A percentile compares a stretch with the other conserved stretches of the same genome.
These are phyloP conservation scores for Fagopyrum homotropicum DNA, from an alignment of 148 eudicot species.

Conservation along the genomic window DNA sequence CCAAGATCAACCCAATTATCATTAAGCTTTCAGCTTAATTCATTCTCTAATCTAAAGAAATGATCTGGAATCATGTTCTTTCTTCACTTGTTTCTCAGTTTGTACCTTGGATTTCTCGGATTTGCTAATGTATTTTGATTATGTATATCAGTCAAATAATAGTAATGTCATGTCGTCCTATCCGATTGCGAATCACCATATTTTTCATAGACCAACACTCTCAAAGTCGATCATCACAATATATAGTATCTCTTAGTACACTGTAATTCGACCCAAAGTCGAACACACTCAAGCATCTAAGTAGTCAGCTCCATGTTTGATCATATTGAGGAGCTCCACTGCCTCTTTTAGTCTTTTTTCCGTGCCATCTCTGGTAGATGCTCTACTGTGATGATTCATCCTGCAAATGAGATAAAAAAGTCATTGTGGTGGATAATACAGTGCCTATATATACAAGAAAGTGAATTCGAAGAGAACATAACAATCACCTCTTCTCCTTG, in stretches of 20 bases:
- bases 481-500: constrained; percentile 55
- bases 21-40: too few relatives aligned
- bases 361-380: constrained; percentile 33
- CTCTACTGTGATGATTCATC: constrained; percentile 29
- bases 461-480: neutral
- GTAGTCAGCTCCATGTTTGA: constrained; percentile 14
- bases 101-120: too few relatives aligned
- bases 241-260: neutral
- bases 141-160: too few relatives aligned
- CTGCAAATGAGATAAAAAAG: neutral
- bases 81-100: too few relatives aligned
- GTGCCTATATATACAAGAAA: neutral
- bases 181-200: too few relatives aligned
- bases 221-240: too few relatives aligned
- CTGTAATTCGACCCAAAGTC: neutral
- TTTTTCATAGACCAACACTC: too few relatives aligned
- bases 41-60: too few relatives aligned
- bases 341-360: constrained; percentile 66
- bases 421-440: neutral
- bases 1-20: too few relatives aligned
- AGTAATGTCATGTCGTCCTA: too few relatives aligned
- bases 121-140: too few relatives aligned
- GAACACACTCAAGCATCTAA: neutral
- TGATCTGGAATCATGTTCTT: too few relatives aligned
- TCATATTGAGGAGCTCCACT: constrained; percentile 42